Conservation (phyloP, 73 alveolate genomes). For the Tetrahymena elliotti region DNA sequence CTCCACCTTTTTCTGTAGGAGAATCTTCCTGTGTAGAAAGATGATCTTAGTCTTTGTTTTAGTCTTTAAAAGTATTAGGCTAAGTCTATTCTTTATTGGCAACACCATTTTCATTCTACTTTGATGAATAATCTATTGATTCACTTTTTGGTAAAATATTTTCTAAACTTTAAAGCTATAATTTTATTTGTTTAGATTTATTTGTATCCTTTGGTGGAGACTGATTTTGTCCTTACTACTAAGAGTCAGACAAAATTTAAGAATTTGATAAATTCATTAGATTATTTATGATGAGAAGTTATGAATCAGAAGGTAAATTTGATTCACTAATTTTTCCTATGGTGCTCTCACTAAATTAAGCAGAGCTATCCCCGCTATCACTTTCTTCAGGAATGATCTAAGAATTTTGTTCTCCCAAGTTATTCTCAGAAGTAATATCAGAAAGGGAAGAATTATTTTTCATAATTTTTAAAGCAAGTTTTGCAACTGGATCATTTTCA, state of each 20-base stretch:
- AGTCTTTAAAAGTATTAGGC: background rate
- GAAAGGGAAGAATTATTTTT: background rate
- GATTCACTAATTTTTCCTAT: background rate
- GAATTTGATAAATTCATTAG: background rate
- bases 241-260: background rate
- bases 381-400: background rate
- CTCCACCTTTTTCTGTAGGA: background rate
- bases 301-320: background rate
- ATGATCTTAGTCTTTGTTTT: background rate
- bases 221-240: background rate
- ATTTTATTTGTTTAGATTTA: background rate
- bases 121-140: background rate
- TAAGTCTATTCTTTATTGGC: background rate
- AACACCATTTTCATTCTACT: background rate
- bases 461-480: background rate
- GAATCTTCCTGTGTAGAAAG: background rate
- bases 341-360: background rate
- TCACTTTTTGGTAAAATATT: background rate
- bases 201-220: background rate
- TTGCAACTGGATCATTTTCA: background rate
- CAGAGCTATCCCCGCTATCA: background rate
- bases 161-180: background rate
- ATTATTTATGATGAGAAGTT: background rate
- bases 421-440: background rate
- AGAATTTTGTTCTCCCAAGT: background rate